phyloP scores from a whole-genome alignment of 257 asterid species.

The Petunia secreta region DNA sequence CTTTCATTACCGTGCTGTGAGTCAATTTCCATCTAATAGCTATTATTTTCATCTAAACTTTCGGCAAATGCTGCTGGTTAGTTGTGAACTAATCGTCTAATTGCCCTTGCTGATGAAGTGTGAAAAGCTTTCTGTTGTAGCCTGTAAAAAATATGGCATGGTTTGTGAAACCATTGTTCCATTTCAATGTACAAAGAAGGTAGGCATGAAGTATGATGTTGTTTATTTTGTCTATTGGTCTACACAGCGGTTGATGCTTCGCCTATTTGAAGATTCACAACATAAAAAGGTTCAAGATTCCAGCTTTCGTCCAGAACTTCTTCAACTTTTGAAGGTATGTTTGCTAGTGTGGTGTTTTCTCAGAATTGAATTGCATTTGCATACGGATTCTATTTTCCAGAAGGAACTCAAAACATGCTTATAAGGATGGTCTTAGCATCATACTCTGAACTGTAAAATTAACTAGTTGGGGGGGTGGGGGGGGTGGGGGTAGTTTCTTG shows the following conservation, averaged over 20 bases:
- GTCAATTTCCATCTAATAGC: slow-evolving; percentile 34
- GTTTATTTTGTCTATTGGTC: neutral
- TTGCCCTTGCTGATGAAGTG: neutral
- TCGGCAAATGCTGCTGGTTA: neutral
- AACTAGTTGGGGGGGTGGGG: too few relatives aligned
- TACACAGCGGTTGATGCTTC: slow-evolving; percentile 70
- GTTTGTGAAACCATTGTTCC: neutral
- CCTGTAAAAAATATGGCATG: neutral
- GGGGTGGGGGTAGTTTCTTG: neutral
- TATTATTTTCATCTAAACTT: neutral
- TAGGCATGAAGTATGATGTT: neutral
- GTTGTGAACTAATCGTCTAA: neutral
- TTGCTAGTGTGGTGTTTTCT: slow-evolving; percentile 23
- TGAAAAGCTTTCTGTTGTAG: neutral
- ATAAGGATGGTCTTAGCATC: neutral
- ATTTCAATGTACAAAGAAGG: neutral
- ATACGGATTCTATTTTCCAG: neutral
- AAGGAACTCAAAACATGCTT: neutral
- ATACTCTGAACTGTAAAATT: neutral
- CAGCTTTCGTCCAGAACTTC: slow-evolving; percentile 49
- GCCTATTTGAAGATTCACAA: slow-evolving; percentile 49
- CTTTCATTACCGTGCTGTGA: slow-evolving; percentile 88
- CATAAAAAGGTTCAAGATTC: slow-evolving; percentile 38
- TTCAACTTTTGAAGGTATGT: slow-evolving; percentile 66
- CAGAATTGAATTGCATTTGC: neutral